A percentile compares a stretch with the other conserved stretches of the same genome.
These are phyloP conservation scores for Globisporangium apiculatum DNA, from an alignment of 352 stramenopile species.

Conservation along the genomic window DNA sequence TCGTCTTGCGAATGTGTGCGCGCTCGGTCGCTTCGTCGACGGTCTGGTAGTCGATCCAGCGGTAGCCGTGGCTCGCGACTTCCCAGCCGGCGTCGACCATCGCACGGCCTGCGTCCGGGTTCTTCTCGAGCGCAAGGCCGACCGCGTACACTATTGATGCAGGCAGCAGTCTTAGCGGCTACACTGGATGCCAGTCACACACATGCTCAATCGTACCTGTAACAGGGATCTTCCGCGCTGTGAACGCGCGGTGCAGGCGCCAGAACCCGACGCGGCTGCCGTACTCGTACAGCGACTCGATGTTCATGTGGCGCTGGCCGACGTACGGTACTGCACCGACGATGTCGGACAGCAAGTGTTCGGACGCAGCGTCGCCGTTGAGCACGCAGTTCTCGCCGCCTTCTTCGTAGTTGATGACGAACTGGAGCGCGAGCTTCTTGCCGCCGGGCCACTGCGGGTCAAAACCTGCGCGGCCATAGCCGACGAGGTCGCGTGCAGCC, in stretches of 20 bases:
- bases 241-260: slow-evolving; percentile 91
- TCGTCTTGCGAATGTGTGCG: slow-evolving; percentile 90
- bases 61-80: slow-evolving; percentile 91
- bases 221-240: slow-evolving; percentile 76
- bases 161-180: neutral
- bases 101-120: slow-evolving; percentile 80
- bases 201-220: slow-evolving; percentile 29
- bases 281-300: slow-evolving; percentile 96
- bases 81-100: slow-evolving; percentile 94
- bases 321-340: slow-evolving; percentile 71
- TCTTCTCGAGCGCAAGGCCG: slow-evolving; percentile 92
- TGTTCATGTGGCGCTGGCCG: slow-evolving; percentile 85
- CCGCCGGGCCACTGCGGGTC: slow-evolving; percentile 75
- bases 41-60: slow-evolving; percentile 96
- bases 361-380: slow-evolving; percentile 83
- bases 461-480: slow-evolving; percentile 72
- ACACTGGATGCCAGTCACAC: neutral
- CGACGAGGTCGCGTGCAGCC: slow-evolving; percentile 69
- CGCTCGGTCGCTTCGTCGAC: slow-evolving; percentile 88
- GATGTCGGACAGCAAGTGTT: slow-evolving; percentile 92
- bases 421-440: slow-evolving; percentile 88
- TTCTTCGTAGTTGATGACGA: slow-evolving; percentile 98
- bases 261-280: slow-evolving; percentile 92
- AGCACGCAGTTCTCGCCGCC: slow-evolving; percentile 92
- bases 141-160: slow-evolving; percentile 83